Conservation (phyloP, 129 eudicot genomes). For the Centella asiatica region DNA sequence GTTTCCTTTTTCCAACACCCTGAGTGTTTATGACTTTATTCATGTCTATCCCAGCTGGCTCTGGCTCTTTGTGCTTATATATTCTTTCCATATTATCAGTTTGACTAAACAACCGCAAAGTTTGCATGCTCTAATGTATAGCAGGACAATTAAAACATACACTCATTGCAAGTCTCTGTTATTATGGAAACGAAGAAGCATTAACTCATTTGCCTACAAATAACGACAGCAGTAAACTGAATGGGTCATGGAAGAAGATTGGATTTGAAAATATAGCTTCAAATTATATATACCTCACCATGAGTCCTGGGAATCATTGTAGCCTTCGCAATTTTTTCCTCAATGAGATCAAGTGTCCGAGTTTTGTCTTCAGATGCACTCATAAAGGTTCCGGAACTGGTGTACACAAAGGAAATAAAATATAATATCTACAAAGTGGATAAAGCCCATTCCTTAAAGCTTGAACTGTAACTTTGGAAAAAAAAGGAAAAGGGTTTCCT, state of each 20-base stretch:
- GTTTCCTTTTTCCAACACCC: no score
- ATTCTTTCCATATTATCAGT: no score
- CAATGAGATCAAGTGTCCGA: constrained; percentile 67
- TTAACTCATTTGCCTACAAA: neutral
- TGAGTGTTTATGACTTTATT: no score
- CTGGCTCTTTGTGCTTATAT: no score
- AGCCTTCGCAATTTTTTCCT: constrained; percentile 75
- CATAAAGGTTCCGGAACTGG: constrained; percentile 91
- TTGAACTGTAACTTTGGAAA: no score
- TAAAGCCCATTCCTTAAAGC: no score
- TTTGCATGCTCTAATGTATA: neutral
- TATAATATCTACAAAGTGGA: no score
- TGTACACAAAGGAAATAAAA: constrained; percentile 4
- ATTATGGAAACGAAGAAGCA: neutral
- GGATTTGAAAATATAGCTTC: neutral
- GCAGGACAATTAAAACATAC: neutral
- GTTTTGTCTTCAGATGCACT: constrained; percentile 82
- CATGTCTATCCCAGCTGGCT: no score
- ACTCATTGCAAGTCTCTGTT: neutral
- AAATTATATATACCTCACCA: constrained; percentile 62
- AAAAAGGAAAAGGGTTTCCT: neutral
- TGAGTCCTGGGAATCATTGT: constrained; percentile 75
- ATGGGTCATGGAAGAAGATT: neutral
- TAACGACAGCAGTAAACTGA: neutral
- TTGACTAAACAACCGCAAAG: no score